These are phyloP conservation scores for Huntiella omanensis DNA, from an alignment of 2,329 filamentous ascomycete genomes.

Conservation along the genomic window DNA sequence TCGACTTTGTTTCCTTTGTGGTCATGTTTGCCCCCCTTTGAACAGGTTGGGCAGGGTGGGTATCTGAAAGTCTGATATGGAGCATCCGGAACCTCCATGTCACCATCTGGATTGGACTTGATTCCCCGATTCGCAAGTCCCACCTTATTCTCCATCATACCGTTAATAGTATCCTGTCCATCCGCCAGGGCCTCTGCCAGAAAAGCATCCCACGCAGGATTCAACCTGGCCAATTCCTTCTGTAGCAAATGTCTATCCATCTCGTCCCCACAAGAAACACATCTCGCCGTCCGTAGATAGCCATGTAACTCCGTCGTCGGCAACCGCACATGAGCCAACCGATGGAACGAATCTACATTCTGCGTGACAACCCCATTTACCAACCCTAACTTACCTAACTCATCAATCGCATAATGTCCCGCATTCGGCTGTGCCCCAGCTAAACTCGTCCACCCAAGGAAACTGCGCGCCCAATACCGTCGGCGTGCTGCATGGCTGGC, in stretches of 20 bases:
- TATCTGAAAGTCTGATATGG: conserved; percentile 84
- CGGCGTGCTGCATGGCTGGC: conserved; percentile 67
- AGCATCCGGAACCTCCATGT: conserved; percentile 74
- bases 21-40: conserved; percentile 26
- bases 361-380: conserved; percentile 72
- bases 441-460: conserved; percentile 76
- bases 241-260: conserved; percentile 61
- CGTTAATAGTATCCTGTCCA: conserved; percentile 6
- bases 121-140: conserved; percentile 51
- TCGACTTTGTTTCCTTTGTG: conserved; percentile 16
- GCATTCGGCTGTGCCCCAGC: conserved; percentile 61
- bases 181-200: conserved; percentile 54
- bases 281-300: conserved; percentile 65
- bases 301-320: conserved; percentile 78
- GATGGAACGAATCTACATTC: conserved; percentile 93
- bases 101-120: conserved; percentile 81
- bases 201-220: conserved; percentile 71
- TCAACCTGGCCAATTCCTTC: conserved; percentile 52
- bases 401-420: conserved; percentile 58
- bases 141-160: conserved; percentile 33
- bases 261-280: conserved; percentile 57
- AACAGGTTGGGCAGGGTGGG: conserved; percentile 68
- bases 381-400: conserved; percentile 52
- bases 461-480: conserved; percentile 89
- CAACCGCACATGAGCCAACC: conserved; percentile 51